These are phyloP conservation scores for Dryas drummondii DNA, from an alignment of 306 rosid species.

Conservation along the genomic window DNA sequence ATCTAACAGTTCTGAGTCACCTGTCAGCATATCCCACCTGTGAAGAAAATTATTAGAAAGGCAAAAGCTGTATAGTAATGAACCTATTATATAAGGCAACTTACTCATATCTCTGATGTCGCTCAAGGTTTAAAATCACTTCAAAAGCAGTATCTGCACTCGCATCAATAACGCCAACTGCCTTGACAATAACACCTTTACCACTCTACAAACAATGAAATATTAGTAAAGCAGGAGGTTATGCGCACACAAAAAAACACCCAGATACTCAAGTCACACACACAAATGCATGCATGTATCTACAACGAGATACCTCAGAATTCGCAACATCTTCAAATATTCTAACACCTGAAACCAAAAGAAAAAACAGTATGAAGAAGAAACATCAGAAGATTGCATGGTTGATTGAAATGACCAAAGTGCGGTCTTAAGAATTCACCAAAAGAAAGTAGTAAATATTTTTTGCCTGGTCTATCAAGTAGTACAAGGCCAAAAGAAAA, in stretches of 20 bases:
- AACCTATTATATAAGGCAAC: conserved; percentile 18
- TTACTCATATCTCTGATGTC: conserved; percentile 87
- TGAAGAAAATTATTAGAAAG: conserved; percentile 23
- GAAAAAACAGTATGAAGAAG: conserved; percentile 6
- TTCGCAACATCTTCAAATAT: conserved; percentile 78
- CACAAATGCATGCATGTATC: neutral
- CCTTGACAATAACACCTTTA: conserved; percentile 76
- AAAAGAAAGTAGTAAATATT: conserved; percentile 18
- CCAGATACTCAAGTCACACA: neutral
- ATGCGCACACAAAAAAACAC: neutral
- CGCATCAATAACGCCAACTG: conserved; percentile 83
- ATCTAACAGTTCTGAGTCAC: conserved; percentile 80
- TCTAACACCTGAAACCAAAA: conserved; percentile 76
- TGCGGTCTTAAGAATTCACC: neutral
- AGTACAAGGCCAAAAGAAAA: conserved; percentile 27
- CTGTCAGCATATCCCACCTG: conserved; percentile 99
- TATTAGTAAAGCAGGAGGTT: conserved; percentile 19
- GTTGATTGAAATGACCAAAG: conserved; percentile 10
- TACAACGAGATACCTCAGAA: conserved; percentile 46
- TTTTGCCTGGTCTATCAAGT: conserved; percentile 15
- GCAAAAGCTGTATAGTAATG: neutral
- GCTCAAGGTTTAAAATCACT: conserved; percentile 63
- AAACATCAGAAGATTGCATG: conserved; percentile 10
- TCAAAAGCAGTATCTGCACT: conserved; percentile 77
- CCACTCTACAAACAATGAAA: conserved; percentile 59